These are phyloP conservation scores for Dactylis glomerata DNA, from an alignment of 176 grass and related monocot species.

Conservation along the genomic window DNA sequence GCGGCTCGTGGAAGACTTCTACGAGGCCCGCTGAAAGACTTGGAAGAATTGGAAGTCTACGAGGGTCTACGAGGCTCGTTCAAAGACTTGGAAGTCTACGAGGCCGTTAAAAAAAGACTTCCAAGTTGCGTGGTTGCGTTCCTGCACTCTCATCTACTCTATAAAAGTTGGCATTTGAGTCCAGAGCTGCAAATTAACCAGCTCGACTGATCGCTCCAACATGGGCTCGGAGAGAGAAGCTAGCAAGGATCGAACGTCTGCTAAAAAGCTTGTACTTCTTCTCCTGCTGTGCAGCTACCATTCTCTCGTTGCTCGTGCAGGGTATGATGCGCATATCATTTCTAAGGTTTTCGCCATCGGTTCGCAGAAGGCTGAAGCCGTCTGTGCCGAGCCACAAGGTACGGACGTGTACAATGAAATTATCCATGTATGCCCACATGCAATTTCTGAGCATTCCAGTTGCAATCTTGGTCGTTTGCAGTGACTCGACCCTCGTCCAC, in stretches of 20 bases:
- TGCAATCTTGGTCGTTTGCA: not conserved
- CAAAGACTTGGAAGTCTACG: too few species aligned
- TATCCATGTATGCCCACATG: not conserved
- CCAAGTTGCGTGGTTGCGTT: too few species aligned
- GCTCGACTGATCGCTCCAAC: not conserved
- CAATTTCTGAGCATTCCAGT: not conserved
- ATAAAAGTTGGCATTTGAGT: not conserved
- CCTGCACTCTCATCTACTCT: not conserved
- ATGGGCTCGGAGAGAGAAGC: not conserved
- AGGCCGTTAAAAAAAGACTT: too few species aligned
- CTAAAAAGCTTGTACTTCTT: not conserved
- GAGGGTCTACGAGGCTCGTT: not conserved
- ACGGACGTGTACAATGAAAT: not conserved
- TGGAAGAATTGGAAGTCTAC: too few species aligned
- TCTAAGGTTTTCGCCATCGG: not conserved
- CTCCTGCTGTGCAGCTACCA: constrained; percentile 23
- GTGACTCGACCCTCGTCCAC: not conserved
- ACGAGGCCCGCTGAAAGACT: too few species aligned
- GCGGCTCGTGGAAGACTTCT: not conserved
- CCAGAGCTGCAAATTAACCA: not conserved
- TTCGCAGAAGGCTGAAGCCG: not conserved
- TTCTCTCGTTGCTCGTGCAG: not conserved
- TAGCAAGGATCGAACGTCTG: not conserved
- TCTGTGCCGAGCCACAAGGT: constrained; percentile 23
- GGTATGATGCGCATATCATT: not conserved